Percentiles rank a stretch among this genome's conserved stretches.
These are phyloP conservation scores for Ceratobasidium sp. DNA, from an alignment of 1,284 basidiomycete species.

Conservation along the genomic window DNA sequence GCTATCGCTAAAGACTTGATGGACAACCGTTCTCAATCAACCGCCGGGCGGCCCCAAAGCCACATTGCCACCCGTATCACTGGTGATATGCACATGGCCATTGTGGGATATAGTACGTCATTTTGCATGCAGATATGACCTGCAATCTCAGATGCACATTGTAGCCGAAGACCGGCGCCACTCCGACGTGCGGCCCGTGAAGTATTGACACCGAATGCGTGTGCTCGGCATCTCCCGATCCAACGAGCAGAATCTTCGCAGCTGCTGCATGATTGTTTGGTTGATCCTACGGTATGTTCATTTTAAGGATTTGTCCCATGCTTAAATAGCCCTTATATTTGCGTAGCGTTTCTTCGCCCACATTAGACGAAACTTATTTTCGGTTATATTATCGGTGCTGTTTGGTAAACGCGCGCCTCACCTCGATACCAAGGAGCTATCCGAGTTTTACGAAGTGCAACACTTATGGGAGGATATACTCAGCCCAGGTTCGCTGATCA, in stretches of 20 bases:
- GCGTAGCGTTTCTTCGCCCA: constrained; percentile 1
- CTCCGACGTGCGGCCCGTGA: constrained; percentile 47
- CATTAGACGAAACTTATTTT: not conserved
- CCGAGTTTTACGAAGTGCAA: not conserved
- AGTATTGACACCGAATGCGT: constrained; percentile 46
- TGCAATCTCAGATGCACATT: not conserved
- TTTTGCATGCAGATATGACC: not conserved
- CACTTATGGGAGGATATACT: not conserved
- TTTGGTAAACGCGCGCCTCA: constrained; percentile 14
- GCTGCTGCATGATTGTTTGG: constrained; percentile 47
- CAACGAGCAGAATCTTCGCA: constrained; percentile 50
- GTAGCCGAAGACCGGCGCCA: constrained; percentile 47
- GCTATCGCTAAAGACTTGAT: constrained; percentile 45
- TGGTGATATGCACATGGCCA: constrained; percentile 41
- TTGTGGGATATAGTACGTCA: constrained; percentile 45
- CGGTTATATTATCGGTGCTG: constrained; percentile 20
- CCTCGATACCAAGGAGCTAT: not conserved
- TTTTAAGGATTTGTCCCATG: not conserved
- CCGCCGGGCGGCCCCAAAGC: constrained; percentile 39
- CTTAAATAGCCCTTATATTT: not conserved
- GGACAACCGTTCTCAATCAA: constrained; percentile 43
- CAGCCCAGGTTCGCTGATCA: not conserved
- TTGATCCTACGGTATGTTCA: constrained; percentile 46
- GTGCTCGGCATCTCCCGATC: constrained; percentile 44
- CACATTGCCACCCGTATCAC: constrained; percentile 44